phyloP scores from a whole-genome alignment of 2,329 filamentous ascomycete species.

The Aspergillus fructus region DNA sequence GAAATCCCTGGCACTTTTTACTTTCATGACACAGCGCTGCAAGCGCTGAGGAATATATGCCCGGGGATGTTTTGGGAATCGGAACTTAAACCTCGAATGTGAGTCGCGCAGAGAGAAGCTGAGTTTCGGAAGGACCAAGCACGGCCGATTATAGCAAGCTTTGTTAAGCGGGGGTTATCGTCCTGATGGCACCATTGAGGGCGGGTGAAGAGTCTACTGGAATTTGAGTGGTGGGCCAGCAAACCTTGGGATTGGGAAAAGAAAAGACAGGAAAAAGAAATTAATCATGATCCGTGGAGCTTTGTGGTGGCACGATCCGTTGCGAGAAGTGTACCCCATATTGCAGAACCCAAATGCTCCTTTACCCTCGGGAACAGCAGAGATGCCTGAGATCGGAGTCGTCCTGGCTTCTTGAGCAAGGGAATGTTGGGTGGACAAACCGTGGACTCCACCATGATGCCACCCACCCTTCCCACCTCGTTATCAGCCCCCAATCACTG shows the following conservation, averaged over 20 bases:
- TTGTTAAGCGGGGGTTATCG: not conserved
- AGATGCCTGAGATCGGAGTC: not conserved
- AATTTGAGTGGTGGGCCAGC: not conserved
- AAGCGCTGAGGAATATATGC: constrained; percentile 11
- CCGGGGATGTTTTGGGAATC: not conserved
- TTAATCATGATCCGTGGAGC: not conserved
- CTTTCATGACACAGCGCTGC: constrained; percentile 13
- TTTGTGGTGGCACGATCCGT: constrained; percentile 6
- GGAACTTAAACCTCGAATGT: not conserved
- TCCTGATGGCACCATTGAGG: not conserved
- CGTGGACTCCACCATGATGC: constrained; percentile 3
- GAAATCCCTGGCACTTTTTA: constrained; percentile 1
- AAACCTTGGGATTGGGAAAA: constrained; percentile 1
- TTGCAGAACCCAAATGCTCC: constrained; percentile 13
- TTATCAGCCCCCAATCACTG: constrained; percentile 7
- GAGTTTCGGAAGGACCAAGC: not conserved
- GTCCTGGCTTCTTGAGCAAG: not conserved
- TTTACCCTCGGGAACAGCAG: not conserved
- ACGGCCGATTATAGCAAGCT: not conserved
- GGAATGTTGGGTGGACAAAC: not conserved
- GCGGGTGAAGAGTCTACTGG: not conserved
- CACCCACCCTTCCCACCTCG: constrained; percentile 4
- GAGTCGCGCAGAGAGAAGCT: not conserved
- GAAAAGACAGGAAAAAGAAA: not conserved
- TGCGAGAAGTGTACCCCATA: constrained; percentile 5